Evolutionary conservation across 805 yeast species (phyloP).

Genomic region (Teunomyces cretensis): DNA sequence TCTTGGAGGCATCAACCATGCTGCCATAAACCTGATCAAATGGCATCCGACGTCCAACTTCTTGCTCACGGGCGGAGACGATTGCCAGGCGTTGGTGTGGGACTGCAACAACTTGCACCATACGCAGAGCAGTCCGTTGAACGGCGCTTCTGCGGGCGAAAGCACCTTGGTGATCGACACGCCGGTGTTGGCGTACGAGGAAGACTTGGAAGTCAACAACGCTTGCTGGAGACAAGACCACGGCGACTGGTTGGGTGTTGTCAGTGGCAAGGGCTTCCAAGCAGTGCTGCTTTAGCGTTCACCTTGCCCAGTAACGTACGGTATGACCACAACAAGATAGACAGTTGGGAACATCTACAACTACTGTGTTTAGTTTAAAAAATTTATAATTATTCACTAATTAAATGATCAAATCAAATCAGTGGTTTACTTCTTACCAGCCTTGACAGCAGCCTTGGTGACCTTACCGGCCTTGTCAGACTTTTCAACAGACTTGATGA

Average conservation of each 20-base stretch:
- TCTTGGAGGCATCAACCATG: constrained; percentile 48
- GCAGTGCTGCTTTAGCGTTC: constrained; percentile 41
- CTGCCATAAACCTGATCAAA: constrained; percentile 66
- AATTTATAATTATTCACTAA: neutral
- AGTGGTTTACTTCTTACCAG: constrained; percentile 61
- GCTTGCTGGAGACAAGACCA: constrained; percentile 64
- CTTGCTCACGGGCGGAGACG: constrained; percentile 66
- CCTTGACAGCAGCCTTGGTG: constrained; percentile 93
- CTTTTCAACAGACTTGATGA: constrained; percentile 93
- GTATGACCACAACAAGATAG: no score
- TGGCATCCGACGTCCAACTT: constrained; percentile 83
- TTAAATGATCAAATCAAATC: neutral
- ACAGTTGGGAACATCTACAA: no score
- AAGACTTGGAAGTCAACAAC: constrained; percentile 71
- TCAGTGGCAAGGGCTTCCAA: constrained; percentile 68
- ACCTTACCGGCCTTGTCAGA: constrained; percentile 87
- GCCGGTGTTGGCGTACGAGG: constrained; percentile 55
- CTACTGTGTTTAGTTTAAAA: no score
- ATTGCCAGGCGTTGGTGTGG: constrained; percentile 72
- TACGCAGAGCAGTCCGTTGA: neutral
- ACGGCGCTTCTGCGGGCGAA: neutral
- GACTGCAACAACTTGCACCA: constrained; percentile 44
- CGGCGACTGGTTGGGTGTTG: constrained; percentile 82
- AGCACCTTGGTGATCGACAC: constrained; percentile 18
- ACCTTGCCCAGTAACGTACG: no score